Evolutionary conservation across 2,329 filamentous ascomycete species (phyloP), one percentile per base, ranked within the genome.

Genomic region (Ophiostoma piceae): DNA sequence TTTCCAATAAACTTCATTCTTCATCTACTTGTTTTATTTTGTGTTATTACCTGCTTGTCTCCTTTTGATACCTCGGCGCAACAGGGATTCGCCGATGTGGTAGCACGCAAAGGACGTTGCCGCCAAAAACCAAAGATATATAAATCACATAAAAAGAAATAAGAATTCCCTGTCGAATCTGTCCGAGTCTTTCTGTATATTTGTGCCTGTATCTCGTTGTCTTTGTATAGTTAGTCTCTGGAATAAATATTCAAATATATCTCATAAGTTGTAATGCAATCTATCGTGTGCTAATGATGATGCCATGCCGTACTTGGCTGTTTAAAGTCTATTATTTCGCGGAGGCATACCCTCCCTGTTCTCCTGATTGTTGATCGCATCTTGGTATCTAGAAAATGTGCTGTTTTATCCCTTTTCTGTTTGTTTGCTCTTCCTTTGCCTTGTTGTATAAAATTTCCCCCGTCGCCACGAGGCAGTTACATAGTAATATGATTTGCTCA

Each of bases 21-120:
- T 32, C 22, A 41, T 65, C 19, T 65, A 11, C 26, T 64, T 29
- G 4, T 37, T 47, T 8, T 4, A 47, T 47, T 6, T 64, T 64
- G 60, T 64, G 3, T 64, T 64, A 64, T 64, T 64, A 26, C 51
- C 16, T 64, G 29, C 37, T 19, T n/a, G 32, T 62, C 37, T 64
- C 60, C 37, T 37, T 35, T n/a, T 65, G 62, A 65, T 65, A 65
- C 62, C 62, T 65, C 62, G 62, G 62, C 62, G 62, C 62, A 12
- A 3, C 35, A 65, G 62, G 60, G 35, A 41, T 19, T 41, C 22
- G 57, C 22, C 57, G 26, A 62, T 62, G 57, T 29, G 26, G 6
- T 32, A 65, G n/a, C 35, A 35, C 32, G 19, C 16, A 22, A 39
- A 19, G 60, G 62, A 41, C 22, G 37, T 41, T 9, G 62, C 35